Base-by-base conservation (phyloP, 352 stramenopile species). In the Phytophthora citricola region DNA sequence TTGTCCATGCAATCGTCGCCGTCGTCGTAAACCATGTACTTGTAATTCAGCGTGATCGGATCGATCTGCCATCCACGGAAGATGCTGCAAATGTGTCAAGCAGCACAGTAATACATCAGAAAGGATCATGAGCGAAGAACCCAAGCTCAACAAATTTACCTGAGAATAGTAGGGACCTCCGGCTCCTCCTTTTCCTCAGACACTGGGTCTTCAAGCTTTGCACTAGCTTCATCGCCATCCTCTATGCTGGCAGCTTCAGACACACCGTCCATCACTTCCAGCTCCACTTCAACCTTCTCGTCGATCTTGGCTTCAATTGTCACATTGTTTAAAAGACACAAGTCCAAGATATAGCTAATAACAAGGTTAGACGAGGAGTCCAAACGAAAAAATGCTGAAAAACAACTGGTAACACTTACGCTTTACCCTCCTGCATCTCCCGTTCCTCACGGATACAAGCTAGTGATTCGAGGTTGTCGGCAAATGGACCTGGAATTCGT, bases 51-150 rank as follows among this genome's bases (percentile, higher is more conserved):
- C 17, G 79, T 83, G 51, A 93, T 89, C 12, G 86, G 86, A 66
- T 94, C 86, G 31, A 94, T 80, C 34, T 85, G 76, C 86, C 86
- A 94, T 40, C 86, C 86, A 11, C 78, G 80, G 54, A 87, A 94
- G 50, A 94, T 87, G 32, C 86, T 93, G 44, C 52, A 66, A 60
- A 45, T 29, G 24, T 17, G 26, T 32, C 22, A 53, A 46, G 44
- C 5, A 17, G 5, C 34, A 41, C 12, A 26, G 31, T 14, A 36
- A 12, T 9, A 14, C 11, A 36, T 36, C 31, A 36, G 31, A 36
- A 36, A 36, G 31, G 12, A 1, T 36, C 31, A 12, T 4, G 31
- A 12, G 31, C 8, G 27, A 38, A 26, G 22, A 26, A 31, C 5
- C 14, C 12, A 14, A 36, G 48, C 17, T 2, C 27, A 5, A 36